phyloP scores from a whole-genome alignment of 2,329 filamentous ascomycete genomes.

The Aspergillus hortae region DNA sequence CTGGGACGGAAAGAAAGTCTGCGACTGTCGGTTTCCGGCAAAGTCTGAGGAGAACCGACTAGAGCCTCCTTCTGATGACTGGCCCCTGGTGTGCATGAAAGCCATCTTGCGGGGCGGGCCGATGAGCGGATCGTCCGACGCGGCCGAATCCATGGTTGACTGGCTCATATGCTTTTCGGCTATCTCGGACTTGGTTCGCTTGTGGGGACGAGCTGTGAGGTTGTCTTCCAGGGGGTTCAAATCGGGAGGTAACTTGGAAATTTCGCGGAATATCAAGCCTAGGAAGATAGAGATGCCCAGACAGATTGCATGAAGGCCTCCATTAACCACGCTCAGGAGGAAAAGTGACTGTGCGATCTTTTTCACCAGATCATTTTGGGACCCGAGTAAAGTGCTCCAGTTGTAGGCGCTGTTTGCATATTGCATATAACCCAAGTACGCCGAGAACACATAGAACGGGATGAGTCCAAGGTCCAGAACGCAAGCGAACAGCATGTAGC shows the following conservation, averaged over 20 bases:
- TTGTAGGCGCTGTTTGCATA: slow-evolving; percentile 39
- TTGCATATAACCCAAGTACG: slow-evolving; percentile 53
- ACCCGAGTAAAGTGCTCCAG: slow-evolving; percentile 67
- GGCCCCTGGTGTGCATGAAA: slow-evolving; percentile 73
- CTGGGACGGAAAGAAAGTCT: slow-evolving; percentile 46
- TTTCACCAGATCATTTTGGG: slow-evolving; percentile 51
- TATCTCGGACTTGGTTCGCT: slow-evolving; percentile 65
- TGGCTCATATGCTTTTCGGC: slow-evolving; percentile 61
- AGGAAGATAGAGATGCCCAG: slow-evolving; percentile 71
- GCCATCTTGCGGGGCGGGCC: slow-evolving; percentile 56
- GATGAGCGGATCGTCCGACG: slow-evolving; percentile 44
- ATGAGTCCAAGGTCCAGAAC: slow-evolving; percentile 67
- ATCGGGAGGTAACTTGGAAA: slow-evolving; percentile 78
- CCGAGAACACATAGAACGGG: slow-evolving; percentile 61
- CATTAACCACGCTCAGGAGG: slow-evolving; percentile 62
- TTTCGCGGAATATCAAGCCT: slow-evolving; percentile 74
- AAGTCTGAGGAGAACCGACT: slow-evolving; percentile 52
- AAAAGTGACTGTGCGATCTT: slow-evolving; percentile 65
- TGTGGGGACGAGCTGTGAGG: slow-evolving; percentile 70
- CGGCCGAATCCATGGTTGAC: slow-evolving; percentile 42
- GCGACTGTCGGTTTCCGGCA: slow-evolving; percentile 44
- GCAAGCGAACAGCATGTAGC: slow-evolving; percentile 82
- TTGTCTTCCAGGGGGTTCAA: slow-evolving; percentile 92
- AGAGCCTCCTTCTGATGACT: slow-evolving; percentile 57
- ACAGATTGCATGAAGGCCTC: slow-evolving; percentile 67